Conservation (phyloP, 345 rosid species). For the Moringa oleifera region DNA sequence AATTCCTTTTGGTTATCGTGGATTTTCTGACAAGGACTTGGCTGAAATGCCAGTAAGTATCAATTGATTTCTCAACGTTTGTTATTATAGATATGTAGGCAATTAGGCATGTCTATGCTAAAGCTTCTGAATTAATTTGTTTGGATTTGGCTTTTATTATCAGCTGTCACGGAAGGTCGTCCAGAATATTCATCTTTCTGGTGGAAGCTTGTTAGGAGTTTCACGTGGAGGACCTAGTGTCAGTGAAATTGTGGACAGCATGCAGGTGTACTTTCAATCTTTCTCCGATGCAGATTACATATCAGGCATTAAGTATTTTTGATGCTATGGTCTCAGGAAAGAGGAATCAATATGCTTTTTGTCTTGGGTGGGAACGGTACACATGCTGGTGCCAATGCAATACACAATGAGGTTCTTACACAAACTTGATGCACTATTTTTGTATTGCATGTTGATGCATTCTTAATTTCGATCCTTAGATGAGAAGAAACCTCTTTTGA, state of each 20-base stretch:
- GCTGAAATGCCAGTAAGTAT: conserved; percentile 70
- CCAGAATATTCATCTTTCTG: conserved; percentile 94
- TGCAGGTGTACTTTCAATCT: conserved; percentile 53
- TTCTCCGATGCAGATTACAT: not conserved
- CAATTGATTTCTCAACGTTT: conserved; percentile 7
- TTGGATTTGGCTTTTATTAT: conserved; percentile 19
- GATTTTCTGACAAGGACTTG: conserved; percentile 66
- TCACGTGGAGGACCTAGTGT: conserved; percentile 83
- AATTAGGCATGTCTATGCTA: not conserved
- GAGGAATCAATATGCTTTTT: conserved; percentile 98
- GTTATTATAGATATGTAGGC: not conserved
- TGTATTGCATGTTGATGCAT: not conserved
- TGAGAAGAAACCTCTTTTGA: too few species aligned
- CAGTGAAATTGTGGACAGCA: conserved; percentile 60
- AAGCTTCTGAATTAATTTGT: conserved; percentile 9
- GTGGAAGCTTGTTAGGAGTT: conserved; percentile 98
- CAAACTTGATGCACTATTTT: not conserved
- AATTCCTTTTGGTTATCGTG: conserved; percentile 93
- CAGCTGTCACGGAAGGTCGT: conserved; percentile 93
- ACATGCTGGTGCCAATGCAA: conserved; percentile 97
- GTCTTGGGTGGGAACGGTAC: conserved; percentile 97
- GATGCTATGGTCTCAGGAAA: conserved; percentile 41
- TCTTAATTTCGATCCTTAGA: not conserved
- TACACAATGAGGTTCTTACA: conserved; percentile 75
- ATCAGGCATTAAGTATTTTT: not conserved